Conservation (phyloP, 805 yeast species). For the Saccharomycopsis malanga region DNA sequence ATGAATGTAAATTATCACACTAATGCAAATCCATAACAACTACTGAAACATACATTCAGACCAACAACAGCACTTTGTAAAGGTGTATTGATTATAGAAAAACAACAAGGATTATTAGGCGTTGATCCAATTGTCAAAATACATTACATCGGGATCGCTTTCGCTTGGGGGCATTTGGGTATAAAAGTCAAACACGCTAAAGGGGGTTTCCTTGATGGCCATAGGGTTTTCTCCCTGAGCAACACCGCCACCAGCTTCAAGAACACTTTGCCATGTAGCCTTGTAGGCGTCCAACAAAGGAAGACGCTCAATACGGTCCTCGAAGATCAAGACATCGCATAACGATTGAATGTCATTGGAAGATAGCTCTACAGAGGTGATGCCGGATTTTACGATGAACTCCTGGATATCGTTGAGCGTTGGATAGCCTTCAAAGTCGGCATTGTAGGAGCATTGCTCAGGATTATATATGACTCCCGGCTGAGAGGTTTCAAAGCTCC, state of each 20-base stretch:
- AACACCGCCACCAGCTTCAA: constrained; percentile 31
- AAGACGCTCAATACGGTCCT: constrained; percentile 71
- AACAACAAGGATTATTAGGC: too few species aligned
- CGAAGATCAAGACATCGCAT: constrained; percentile 82
- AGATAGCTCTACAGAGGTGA: constrained; percentile 76
- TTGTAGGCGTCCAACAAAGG: constrained; percentile 49
- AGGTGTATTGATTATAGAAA: too few species aligned
- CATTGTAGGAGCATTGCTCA: constrained; percentile 39
- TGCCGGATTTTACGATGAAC: constrained; percentile 63
- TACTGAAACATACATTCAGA: too few species aligned
- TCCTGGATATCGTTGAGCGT: constrained; percentile 66
- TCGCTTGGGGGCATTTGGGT: constrained; percentile 33
- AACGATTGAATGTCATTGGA: constrained; percentile 68
- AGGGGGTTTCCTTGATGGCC: constrained; percentile 14
- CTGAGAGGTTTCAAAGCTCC: constrained; percentile 21
- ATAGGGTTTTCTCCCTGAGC: constrained; percentile 21
- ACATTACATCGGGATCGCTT: constrained; percentile 34
- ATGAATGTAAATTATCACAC: too few species aligned
- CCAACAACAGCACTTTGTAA: too few species aligned
- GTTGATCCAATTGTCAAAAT: constrained; percentile 42
- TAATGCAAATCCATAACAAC: too few species aligned
- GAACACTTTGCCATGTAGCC: constrained; percentile 72
- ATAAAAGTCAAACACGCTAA: constrained; percentile 36
- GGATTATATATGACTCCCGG: too few species aligned
- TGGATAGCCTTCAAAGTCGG: constrained; percentile 57